phyloP scores from a whole-genome alignment of 2,329 filamentous ascomycete species.

The Hymenoscyphus fructigenus region DNA sequence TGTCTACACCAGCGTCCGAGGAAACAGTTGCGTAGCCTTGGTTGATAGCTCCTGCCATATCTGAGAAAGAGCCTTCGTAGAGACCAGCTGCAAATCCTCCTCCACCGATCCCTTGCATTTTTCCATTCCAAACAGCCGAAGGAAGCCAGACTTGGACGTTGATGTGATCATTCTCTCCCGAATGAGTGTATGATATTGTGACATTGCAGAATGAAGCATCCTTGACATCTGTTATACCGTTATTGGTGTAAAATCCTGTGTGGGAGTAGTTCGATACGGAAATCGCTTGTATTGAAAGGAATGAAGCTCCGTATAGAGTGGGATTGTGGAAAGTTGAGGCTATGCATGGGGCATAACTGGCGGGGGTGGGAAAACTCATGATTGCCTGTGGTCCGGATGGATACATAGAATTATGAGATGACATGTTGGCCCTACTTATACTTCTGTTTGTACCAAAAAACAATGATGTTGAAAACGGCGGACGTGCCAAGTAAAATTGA shows the following conservation, averaged over 20 bases:
- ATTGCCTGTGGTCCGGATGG: too few species aligned
- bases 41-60: slow-evolving; percentile 30
- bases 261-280: not conserved
- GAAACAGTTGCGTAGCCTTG: slow-evolving; percentile 34
- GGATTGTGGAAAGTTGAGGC: not conserved
- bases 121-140: not conserved
- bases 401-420: too few species aligned
- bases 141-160: slow-evolving; percentile 3
- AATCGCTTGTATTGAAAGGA: not conserved
- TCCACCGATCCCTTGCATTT: not conserved
- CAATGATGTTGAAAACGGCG: too few species aligned
- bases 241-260: not conserved
- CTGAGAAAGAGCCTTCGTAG: slow-evolving; percentile 14
- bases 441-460: too few species aligned
- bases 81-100: not conserved
- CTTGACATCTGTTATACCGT: not conserved
- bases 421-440: too few species aligned
- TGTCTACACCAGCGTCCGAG: slow-evolving; percentile 31
- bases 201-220: slow-evolving; percentile 31
- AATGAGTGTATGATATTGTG: slow-evolving; percentile 32
- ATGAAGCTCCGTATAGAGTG: not conserved
- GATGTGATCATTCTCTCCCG: slow-evolving; percentile 13
- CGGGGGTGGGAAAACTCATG: too few species aligned
- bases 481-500: too few species aligned
- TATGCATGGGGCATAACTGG: not conserved